Evolutionary conservation across 352 stramenopile species (phyloP), one percentile per base, ranked within the genome.

Genomic region (Pythium monospermum): DNA sequence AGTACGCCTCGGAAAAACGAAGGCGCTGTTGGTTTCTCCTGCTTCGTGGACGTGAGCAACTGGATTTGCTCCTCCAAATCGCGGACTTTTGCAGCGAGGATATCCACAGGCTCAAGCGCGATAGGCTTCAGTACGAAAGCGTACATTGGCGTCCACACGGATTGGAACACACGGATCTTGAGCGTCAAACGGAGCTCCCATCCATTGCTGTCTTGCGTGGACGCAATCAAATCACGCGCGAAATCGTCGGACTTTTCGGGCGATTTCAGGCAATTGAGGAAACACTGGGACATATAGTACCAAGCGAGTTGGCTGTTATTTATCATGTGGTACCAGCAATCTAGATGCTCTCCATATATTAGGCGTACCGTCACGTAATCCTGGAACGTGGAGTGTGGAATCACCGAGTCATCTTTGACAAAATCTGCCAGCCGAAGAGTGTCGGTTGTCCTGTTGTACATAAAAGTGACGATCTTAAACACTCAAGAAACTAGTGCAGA

Each of bases 381-480:
- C 0, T 40, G 18, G 11, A 50, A 40, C 6, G 43, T n/a, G 3
- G 43, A 26, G 6, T 26, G 26, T 32, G 43, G 43, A 25, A 50
- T 50, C 12, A 28, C 21, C 5, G 1, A 16, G 0, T 26, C 22
- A n/a, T 50, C 19, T 19, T 39, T 11, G 16, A 27, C 43, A 2
- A 50, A 50, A 32, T 50, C 43, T 18, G 37, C 32, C 16, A 50
- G 16, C 26, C 18, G 6, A 12, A 50, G 43, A 23, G 32, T 25
- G 23, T 18, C 27, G 41, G 21, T 48, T 30, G 32, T 18, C 41
- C 41, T 48, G 25, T 26, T 23, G n/a, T n/a, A n/a, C n/a, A n/a
- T n/a, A n/a, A n/a, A n/a, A n/a, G 13, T 4, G 30, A 13, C 30
- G 8, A 5, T n/a, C 10, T 11, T 13, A 6, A 48, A 47, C 5